Conservation (phyloP, 2,329 filamentous ascomycete species). For the Fusarium protoensiforme region DNA sequence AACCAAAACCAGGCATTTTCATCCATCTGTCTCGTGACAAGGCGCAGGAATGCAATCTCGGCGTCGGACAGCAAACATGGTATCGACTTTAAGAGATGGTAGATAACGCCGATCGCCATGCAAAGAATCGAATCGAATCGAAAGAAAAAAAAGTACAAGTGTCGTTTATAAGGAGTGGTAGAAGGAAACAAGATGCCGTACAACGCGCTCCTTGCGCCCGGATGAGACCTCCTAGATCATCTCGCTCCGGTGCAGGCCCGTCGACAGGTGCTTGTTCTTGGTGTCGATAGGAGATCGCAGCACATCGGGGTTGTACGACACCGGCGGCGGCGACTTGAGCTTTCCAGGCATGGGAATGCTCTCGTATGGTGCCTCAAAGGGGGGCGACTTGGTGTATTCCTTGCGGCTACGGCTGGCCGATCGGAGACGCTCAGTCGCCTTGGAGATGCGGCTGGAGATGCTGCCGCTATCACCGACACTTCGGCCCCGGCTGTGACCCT, state of each 20-base stretch:
- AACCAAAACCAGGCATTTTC: constrained; percentile 11
- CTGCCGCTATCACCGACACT: constrained; percentile 64
- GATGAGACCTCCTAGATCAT: constrained; percentile 59
- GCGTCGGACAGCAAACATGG: constrained; percentile 17
- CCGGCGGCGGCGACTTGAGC: constrained; percentile 50
- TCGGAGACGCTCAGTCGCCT: constrained; percentile 69
- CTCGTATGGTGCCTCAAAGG: constrained; percentile 54
- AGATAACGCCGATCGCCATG: constrained; percentile 55
- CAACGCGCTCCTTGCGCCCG: constrained; percentile 1
- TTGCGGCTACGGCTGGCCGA: constrained; percentile 68
- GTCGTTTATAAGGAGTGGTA: constrained; percentile 32
- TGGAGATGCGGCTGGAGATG: constrained; percentile 65
- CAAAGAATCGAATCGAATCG: constrained; percentile 43
- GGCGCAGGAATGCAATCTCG: constrained; percentile 20
- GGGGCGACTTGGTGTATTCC: constrained; percentile 45
- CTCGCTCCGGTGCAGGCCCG: constrained; percentile 64
- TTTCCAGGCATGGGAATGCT: constrained; percentile 49
- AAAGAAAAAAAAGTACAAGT: constrained; percentile 5
- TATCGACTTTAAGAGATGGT: constrained; percentile 33
- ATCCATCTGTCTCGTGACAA: neutral
- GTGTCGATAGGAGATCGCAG: constrained; percentile 48
- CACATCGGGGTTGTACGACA: constrained; percentile 52
- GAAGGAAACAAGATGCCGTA: constrained; percentile 25
- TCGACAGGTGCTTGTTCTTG: constrained; percentile 56
- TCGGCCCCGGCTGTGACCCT: constrained; percentile 66